phyloP scores from a whole-genome alignment of 805 yeast species.

The Monosporozyma siamensis region DNA sequence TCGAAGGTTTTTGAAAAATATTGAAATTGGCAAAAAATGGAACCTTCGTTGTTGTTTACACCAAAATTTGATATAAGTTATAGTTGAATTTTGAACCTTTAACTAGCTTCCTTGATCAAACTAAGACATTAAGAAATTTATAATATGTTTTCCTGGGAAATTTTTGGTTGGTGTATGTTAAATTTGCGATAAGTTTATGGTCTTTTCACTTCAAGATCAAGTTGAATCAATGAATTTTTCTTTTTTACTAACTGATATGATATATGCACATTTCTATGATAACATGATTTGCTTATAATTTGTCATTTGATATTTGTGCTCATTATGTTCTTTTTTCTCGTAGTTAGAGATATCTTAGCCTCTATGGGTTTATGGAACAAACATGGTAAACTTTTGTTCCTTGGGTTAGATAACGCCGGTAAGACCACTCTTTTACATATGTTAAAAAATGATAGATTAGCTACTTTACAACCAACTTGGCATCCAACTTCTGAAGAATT shows the following conservation, averaged over 20 bases:
- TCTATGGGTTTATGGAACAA: conserved; percentile 82
- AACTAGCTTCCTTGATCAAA: too few species aligned
- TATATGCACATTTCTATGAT: too few species aligned
- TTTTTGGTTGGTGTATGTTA: conserved; percentile 31
- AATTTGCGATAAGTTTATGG: not conserved
- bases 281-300: too few species aligned
- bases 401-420: conserved; percentile 97
- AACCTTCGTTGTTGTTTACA: too few species aligned
- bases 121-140: not conserved
- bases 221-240: too few species aligned
- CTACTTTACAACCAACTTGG: conserved; percentile 93
- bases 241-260: not conserved
- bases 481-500: conserved; percentile 98
- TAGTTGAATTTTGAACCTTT: too few species aligned
- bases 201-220: conserved; percentile 1
- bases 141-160: conserved; percentile 25
- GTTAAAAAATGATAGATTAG: conserved; percentile 91
- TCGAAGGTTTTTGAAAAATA: too few species aligned
- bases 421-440: conserved; percentile 83
- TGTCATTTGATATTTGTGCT: too few species aligned
- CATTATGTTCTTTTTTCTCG: not conserved
- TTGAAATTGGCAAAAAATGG: too few species aligned
- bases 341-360: conserved; percentile 67
- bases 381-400: conserved; percentile 90
- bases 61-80: too few species aligned